A percentile compares a stretch with the other conserved stretches of the same genome.
Conservation (phyloP, 1,284 basidiomycete genomes). For the Naganishia liquefaciens region DNA sequence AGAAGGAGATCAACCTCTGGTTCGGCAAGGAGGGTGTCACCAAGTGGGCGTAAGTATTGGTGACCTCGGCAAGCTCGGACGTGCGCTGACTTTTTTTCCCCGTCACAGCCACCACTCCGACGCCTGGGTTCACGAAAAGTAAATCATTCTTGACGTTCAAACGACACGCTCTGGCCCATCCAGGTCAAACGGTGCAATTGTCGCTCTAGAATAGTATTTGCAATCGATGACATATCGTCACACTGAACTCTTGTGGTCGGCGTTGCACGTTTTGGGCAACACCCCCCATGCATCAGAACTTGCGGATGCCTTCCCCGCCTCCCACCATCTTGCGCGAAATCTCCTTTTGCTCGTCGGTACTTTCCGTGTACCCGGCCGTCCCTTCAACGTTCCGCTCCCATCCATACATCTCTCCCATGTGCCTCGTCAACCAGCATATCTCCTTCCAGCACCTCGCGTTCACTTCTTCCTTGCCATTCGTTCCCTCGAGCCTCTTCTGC, state of each 20-base stretch:
- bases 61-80: background rate
- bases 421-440: conserved; percentile 24
- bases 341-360: conserved; percentile 32
- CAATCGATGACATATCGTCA: conserved; percentile 15
- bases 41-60: conserved; percentile 67
- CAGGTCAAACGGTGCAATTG: conserved; percentile 2
- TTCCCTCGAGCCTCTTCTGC: conserved; percentile 15
- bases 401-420: conserved; percentile 26
- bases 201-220: conserved; percentile 1
- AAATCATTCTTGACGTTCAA: conserved; percentile 28
- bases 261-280: too few relatives aligned
- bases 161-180: background rate
- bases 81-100: background rate
- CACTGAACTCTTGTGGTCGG: too few relatives aligned
- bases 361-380: conserved; percentile 30
- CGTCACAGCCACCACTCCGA: conserved; percentile 54
- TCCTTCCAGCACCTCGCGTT: conserved; percentile 29
- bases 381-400: conserved; percentile 28
- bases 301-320: conserved; percentile 30
- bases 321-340: conserved; percentile 31
- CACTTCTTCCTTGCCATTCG: conserved; percentile 13
- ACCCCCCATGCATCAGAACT: conserved; percentile 12
- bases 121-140: conserved; percentile 80
- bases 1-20: conserved; percentile 88
- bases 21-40: conserved; percentile 62